Evolutionary conservation across 768 basidiomycete species (phyloP).

Genomic region (Inosperma sp.): DNA sequence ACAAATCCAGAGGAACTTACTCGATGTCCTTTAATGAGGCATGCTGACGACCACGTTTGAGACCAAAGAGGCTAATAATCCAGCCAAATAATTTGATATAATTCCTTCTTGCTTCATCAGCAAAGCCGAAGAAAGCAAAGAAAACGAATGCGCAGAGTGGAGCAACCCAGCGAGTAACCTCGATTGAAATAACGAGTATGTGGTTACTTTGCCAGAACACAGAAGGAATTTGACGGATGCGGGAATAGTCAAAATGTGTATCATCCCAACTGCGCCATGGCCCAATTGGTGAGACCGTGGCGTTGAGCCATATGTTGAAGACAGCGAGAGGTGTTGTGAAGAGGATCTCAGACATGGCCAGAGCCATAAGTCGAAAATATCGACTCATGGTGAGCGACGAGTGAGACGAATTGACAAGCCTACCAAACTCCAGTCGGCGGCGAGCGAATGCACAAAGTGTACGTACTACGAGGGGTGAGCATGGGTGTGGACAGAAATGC

Average conservation of each 20-base stretch:
- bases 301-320: slow-evolving; percentile 30
- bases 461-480: slow-evolving; percentile 2
- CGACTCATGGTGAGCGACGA: slow-evolving; percentile 13
- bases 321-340: slow-evolving; percentile 37
- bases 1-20: no score
- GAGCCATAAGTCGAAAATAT: slow-evolving; percentile 49
- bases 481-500: background rate
- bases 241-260: slow-evolving; percentile 47
- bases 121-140: slow-evolving; percentile 54
- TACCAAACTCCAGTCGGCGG: slow-evolving; percentile 15
- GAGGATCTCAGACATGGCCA: slow-evolving; percentile 38
- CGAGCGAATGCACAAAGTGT: slow-evolving; percentile 10
- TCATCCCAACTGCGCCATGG: slow-evolving; percentile 48
- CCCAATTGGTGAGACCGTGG: slow-evolving; percentile 14
- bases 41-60: no score
- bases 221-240: slow-evolving; percentile 34
- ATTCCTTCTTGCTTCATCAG: slow-evolving; percentile 42
- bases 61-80: background rate
- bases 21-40: no score
- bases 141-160: slow-evolving; percentile 39
- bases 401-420: slow-evolving; percentile 7
- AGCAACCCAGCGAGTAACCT: slow-evolving; percentile 6
- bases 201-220: slow-evolving; percentile 34
- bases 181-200: slow-evolving; percentile 16
- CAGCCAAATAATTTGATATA: slow-evolving; percentile 36